These are phyloP conservation scores for Curvularia sp. DNA, from an alignment of 2,329 filamentous ascomycete species.

Conservation along the genomic window DNA sequence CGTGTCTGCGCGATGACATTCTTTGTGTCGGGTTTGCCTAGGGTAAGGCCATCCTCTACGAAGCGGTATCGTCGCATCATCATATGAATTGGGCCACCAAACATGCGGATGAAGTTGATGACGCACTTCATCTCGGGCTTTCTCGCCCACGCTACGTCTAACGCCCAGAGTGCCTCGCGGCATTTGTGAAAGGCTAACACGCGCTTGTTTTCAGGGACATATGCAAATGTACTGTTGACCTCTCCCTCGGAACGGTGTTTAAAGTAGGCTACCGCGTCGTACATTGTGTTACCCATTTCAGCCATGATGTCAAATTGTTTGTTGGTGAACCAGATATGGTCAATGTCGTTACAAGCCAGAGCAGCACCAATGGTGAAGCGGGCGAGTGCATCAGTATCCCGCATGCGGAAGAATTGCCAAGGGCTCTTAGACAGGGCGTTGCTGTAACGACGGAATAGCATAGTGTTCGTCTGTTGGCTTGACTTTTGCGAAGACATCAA, in stretches of 20 bases:
- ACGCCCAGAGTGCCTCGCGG: slow-evolving; percentile 11
- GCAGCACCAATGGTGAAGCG: slow-evolving; percentile 45
- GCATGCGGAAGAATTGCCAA: slow-evolving; percentile 41
- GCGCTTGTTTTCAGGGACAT: slow-evolving; percentile 32
- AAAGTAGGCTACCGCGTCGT: slow-evolving; percentile 45
- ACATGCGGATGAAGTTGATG: slow-evolving; percentile 13
- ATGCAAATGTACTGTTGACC: slow-evolving; percentile 46
- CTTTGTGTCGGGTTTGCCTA: slow-evolving; percentile 4
- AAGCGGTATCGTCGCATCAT: slow-evolving; percentile 18
- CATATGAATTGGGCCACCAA: slow-evolving; percentile 13
- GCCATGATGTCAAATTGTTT: slow-evolving; percentile 16
- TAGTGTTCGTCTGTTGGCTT: slow-evolving; percentile 14
- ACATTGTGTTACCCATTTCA: slow-evolving; percentile 41
- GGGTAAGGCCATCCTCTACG: slow-evolving; percentile 7
- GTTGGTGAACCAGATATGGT: slow-evolving; percentile 30
- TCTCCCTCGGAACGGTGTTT: slow-evolving; percentile 48
- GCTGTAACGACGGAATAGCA: slow-evolving; percentile 42
- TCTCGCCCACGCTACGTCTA: slow-evolving; percentile 8
- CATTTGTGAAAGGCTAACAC: slow-evolving; percentile 21
- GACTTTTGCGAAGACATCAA: slow-evolving; percentile 28
- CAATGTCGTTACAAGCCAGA: slow-evolving; percentile 45
- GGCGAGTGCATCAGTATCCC: slow-evolving; percentile 45
- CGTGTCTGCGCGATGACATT: slow-evolving; percentile 3
- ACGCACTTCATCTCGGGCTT: slow-evolving; percentile 8
- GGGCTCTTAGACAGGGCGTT: slow-evolving; percentile 36